Evolutionary conservation across 73 alveolate species (phyloP), one percentile per base, ranked within the genome.

Genomic region (Tetrahymena malaccensis): DNA sequence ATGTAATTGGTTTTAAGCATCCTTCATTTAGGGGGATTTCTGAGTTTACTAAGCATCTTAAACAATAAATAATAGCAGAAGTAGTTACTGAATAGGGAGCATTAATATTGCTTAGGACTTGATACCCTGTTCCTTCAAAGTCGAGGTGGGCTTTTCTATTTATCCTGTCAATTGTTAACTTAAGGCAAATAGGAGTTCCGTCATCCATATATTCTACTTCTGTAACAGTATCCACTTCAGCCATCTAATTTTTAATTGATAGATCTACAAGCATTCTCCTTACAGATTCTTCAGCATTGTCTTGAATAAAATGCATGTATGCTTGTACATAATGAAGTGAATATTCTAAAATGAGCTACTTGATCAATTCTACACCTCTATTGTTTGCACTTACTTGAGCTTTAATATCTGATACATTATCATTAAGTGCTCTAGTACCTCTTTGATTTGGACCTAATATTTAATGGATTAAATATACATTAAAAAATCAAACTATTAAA

Each of bases 1-100:
- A 94, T 95, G 96, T 85, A n/a, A 98, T 97, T 27, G 99, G 99
- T 83, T 97, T 97, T 34, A 98, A 94, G 84, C 99, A 98, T 0
- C 99, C 99, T 97, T 98, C 96, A 94, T 98, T 98, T 35, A 98
- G 95, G 9, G 99, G 99, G 56, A 98, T 98, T 31, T 98, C 99
- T 25, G 97, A 94, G 96, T 97, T 97, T 6, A 98, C 99, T 56
- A 98, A 95, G 85, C 99, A 98, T 94, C 99, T 97, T 44, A 98
- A 93, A 43, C 98, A 97, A 95, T 98, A 98, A 34, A 98, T 97
- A 43, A 98, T 96, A 27, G 99, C 99, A 85, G 99, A 98, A 50
- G 93, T 89, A 17, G 99, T 96, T 1, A 98, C 98, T 9, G 99
- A 97, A 43, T 94, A 94, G 12, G 98, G 98, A 19, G 98, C 97